phyloP scores from a whole-genome alignment of 1,284 basidiomycete genomes.

The Ceratorhiza oryzae-sativae region DNA sequence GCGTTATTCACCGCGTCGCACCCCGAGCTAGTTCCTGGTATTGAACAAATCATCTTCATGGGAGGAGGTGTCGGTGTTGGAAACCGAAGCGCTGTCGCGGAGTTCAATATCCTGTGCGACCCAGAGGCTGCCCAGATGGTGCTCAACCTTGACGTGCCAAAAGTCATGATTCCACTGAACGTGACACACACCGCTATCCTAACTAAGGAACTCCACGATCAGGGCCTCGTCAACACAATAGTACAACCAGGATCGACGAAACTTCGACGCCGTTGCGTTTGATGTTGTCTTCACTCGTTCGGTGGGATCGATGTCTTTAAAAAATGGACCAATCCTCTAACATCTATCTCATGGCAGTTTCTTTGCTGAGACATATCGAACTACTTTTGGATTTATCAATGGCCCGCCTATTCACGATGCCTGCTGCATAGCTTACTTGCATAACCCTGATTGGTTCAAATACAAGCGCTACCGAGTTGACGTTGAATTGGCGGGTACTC shows the following conservation, averaged over 20 bases:
- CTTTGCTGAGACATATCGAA: conserved; percentile 72
- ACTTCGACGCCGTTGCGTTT: conserved; percentile 68
- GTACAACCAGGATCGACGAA: conserved; percentile 37
- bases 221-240: conserved; percentile 55
- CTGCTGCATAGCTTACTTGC: conserved; percentile 75
- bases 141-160: conserved; percentile 62
- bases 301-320: conserved; percentile 4
- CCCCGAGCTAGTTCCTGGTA: conserved; percentile 69
- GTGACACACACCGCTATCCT: conserved; percentile 84
- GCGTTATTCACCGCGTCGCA: conserved; percentile 76
- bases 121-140: conserved; percentile 82
- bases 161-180: conserved; percentile 81
- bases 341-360: conserved; percentile 49
- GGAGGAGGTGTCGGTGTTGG: conserved; percentile 84
- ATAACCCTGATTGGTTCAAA: conserved; percentile 67
- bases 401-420: conserved; percentile 87
- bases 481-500: conserved; percentile 69
- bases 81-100: conserved; percentile 77
- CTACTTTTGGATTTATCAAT: conserved; percentile 72
- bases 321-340: background rate
- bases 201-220: conserved; percentile 59
- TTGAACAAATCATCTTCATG: conserved; percentile 86
- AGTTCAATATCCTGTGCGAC: conserved; percentile 84
- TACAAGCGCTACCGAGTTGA: conserved; percentile 73
- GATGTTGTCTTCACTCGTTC: conserved; percentile 74